A percentile compares a stretch with the other conserved stretches of the same genome.
Conservation (phyloP, 495 filamentous ascomycete species). For the Lepraria neglecta region DNA sequence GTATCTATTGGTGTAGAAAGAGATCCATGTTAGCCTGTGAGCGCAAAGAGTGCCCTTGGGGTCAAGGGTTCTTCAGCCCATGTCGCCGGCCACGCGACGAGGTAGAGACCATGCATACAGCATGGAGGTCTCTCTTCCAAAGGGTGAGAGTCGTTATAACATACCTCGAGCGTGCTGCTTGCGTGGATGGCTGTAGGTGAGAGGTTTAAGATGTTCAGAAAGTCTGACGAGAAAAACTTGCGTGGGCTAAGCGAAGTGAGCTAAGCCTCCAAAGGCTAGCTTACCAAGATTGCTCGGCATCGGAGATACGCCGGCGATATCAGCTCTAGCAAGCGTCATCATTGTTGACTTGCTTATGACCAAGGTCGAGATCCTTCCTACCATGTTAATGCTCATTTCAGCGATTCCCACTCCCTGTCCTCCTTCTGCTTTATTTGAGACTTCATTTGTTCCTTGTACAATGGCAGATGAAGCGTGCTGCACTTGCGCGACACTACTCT, state of each 20-base stretch:
- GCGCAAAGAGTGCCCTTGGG: constrained; percentile 89
- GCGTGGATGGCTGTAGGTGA: neutral
- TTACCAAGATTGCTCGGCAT: neutral
- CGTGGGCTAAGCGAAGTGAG: constrained; percentile 13
- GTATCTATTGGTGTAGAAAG: constrained; percentile 55
- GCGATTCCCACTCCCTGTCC: neutral
- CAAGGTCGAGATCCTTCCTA: neutral
- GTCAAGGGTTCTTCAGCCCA: constrained; percentile 64
- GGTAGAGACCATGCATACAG: neutral
- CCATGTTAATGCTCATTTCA: neutral
- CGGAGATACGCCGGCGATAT: constrained; percentile 4
- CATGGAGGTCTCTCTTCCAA: neutral
- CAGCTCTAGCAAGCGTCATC: constrained; percentile 9
- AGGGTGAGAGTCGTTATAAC: neutral
- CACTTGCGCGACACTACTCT: constrained; percentile 57
- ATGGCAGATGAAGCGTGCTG: constrained; percentile 49
- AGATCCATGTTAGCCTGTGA: constrained; percentile 66
- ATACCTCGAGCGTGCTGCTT: constrained; percentile 13
- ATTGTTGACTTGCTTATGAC: neutral
- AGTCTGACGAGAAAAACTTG: neutral
- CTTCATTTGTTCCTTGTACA: neutral
- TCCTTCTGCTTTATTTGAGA: neutral
- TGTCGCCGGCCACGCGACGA: constrained; percentile 17
- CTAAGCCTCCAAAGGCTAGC: constrained; percentile 4
- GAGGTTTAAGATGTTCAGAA: neutral